These are phyloP conservation scores for Chaetoscypha palmicola DNA, from an alignment of 2,329 filamentous ascomycete species.

Conservation along the genomic window DNA sequence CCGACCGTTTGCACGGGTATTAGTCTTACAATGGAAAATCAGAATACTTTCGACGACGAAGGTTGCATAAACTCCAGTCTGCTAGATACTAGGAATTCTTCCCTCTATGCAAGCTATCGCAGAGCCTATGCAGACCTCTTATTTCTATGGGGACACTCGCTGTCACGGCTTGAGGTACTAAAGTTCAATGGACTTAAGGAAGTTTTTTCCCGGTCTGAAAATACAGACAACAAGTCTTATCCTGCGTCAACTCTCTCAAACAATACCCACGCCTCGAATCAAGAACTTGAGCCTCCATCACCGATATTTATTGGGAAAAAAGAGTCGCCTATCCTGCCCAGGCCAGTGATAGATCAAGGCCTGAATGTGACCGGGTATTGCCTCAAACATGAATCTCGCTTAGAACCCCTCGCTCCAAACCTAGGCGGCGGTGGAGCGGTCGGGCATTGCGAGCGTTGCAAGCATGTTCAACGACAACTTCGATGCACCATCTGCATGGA, in stretches of 20 bases:
- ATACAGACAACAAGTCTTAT: slow-evolving; percentile 25
- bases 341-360: slow-evolving; percentile 45
- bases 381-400: slow-evolving; percentile 53
- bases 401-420: slow-evolving; percentile 46
- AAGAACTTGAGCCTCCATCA: slow-evolving; percentile 32
- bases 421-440: slow-evolving; percentile 37
- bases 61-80: slow-evolving; percentile 55
- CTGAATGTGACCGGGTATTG: slow-evolving; percentile 59
- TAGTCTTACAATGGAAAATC: slow-evolving; percentile 49
- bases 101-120: slow-evolving; percentile 52
- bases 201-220: slow-evolving; percentile 30
- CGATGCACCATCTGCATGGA: slow-evolving; percentile 57
- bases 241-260: slow-evolving; percentile 25
- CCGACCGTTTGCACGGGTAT: slow-evolving; percentile 27
- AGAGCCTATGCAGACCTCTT: slow-evolving; percentile 62
- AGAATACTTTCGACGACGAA: slow-evolving; percentile 61
- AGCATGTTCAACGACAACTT: slow-evolving; percentile 48
- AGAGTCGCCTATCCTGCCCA: slow-evolving; percentile 40
- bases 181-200: slow-evolving; percentile 60
- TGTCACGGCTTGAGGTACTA: slow-evolving; percentile 58
- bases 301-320: slow-evolving; percentile 52
- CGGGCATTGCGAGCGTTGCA: slow-evolving; percentile 44
- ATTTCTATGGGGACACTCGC: slow-evolving; percentile 57
- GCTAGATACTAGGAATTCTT: slow-evolving; percentile 42
- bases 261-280: slow-evolving; percentile 19